Percentiles rank a stretch among this genome's conserved stretches.
Conservation (phyloP, 306 rosid species). For the Bauhinia variegata region DNA sequence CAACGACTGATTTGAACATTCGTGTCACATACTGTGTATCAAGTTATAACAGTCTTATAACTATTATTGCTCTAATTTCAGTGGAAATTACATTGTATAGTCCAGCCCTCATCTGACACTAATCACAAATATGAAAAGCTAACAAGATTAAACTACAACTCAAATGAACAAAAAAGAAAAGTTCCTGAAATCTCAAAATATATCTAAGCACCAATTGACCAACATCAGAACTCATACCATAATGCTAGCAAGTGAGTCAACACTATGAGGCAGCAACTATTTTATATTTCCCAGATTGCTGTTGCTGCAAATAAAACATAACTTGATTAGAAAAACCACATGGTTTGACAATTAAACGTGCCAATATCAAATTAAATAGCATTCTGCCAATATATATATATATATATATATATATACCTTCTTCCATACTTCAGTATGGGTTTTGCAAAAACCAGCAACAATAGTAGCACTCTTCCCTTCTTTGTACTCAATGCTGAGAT, state of each 20-base stretch:
- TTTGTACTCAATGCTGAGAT: conserved; percentile 67
- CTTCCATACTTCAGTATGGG: conserved; percentile 64
- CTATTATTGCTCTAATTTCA: neutral
- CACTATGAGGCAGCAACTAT: conserved; percentile 58
- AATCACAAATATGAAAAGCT: neutral
- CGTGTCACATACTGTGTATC: no score
- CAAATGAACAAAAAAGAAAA: neutral
- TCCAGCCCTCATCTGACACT: neutral
- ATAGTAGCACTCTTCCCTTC: conserved; percentile 63
- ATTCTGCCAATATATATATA: neutral
- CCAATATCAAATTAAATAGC: neutral
- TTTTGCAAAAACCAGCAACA: conserved; percentile 84
- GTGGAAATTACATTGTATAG: neutral
- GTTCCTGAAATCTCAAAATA: neutral
- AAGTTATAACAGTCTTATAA: neutral
- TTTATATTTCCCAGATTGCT: conserved; percentile 79
- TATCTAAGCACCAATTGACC: neutral
- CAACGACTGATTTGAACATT: neutral
- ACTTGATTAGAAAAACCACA: conserved; percentile 21
- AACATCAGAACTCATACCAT: neutral
- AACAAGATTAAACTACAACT: conserved; percentile 15
- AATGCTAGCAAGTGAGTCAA: neutral
- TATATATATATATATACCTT: no score
- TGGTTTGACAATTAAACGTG: neutral
- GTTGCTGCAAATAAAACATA: conserved; percentile 66